Evolutionary conservation across 2,329 filamentous ascomycete genomes (phyloP).

Genomic region (Penicillium sp.): DNA sequence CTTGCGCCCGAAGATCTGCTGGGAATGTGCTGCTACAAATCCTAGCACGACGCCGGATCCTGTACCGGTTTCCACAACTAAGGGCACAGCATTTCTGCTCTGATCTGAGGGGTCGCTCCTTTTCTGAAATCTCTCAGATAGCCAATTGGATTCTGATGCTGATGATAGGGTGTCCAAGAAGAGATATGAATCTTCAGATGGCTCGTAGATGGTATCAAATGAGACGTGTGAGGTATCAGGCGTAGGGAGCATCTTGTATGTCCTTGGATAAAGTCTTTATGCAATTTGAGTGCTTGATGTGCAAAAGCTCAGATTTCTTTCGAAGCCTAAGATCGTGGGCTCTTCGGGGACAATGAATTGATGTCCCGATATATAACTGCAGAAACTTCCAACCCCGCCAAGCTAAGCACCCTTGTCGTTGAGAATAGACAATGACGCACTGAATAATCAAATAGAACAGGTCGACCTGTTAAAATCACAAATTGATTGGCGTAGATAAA

Average conservation of each 20-base stretch:
- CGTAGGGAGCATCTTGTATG: slow-evolving; percentile 76
- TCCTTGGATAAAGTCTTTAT: neutral
- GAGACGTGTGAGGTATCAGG: slow-evolving; percentile 89
- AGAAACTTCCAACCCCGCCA: neutral
- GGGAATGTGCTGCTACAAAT: slow-evolving; percentile 76
- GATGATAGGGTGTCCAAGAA: slow-evolving; percentile 88
- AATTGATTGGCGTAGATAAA: neutral
- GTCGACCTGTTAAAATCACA: neutral
- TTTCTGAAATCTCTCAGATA: slow-evolving; percentile 60
- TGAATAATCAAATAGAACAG: neutral
- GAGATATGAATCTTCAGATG: slow-evolving; percentile 92
- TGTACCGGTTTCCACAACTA: slow-evolving; percentile 83
- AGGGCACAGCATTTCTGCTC: slow-evolving; percentile 40
- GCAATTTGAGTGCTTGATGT: neutral
- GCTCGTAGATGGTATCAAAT: slow-evolving; percentile 88
- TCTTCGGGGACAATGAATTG: neutral
- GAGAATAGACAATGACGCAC: neutral
- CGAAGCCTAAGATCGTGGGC: neutral
- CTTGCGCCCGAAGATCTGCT: slow-evolving; percentile 68
- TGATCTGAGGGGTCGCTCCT: slow-evolving; percentile 10
- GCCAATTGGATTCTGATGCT: slow-evolving; percentile 64
- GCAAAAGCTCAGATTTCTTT: neutral
- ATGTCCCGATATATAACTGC: neutral
- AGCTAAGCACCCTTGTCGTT: neutral
- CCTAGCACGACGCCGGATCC: slow-evolving; percentile 93